phyloP scores from a whole-genome alignment of 768 basidiomycete species.

The Pilatotrama ljubarskyi region DNA sequence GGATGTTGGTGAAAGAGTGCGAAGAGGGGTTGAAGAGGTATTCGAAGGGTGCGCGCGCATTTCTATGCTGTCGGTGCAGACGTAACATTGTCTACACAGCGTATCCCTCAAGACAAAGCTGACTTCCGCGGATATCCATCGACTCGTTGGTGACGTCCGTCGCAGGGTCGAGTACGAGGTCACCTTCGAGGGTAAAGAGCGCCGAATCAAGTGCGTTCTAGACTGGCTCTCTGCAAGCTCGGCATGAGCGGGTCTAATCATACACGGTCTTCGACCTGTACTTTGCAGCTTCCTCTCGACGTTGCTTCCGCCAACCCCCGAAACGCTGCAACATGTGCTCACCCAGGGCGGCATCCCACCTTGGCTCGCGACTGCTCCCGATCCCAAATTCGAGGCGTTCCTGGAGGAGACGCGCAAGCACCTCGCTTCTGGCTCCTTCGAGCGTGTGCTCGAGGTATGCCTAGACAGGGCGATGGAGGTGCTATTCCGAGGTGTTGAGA shows the following conservation, averaged over 20 bases:
- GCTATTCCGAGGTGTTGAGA: conserved; percentile 63
- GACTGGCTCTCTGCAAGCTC: not conserved
- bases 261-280: conserved; percentile 9
- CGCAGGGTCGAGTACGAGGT: conserved; percentile 73
- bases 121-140: conserved; percentile 65
- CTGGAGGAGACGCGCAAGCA: conserved; percentile 68
- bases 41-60: conserved; percentile 69
- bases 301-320: conserved; percentile 72
- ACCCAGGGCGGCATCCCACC: conserved; percentile 57
- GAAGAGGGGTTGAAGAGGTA: conserved; percentile 75
- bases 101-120: conserved; percentile 83
- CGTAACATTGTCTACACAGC: conserved; percentile 39
- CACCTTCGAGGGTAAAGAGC: conserved; percentile 59
- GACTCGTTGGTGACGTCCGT: conserved; percentile 71
- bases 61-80: not conserved
- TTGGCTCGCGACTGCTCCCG: conserved; percentile 36
- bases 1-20: conserved; percentile 71
- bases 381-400: conserved; percentile 58
- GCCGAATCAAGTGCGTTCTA: conserved; percentile 51
- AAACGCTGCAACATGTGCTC: conserved; percentile 68
- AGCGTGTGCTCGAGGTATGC: conserved; percentile 66
- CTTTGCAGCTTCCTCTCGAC: conserved; percentile 64
- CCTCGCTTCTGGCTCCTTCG: conserved; percentile 68
- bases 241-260: not conserved
- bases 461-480: conserved; percentile 69